Evolutionary conservation across 1,284 basidiomycete species (phyloP).

Genomic region (Mycena sp.): DNA sequence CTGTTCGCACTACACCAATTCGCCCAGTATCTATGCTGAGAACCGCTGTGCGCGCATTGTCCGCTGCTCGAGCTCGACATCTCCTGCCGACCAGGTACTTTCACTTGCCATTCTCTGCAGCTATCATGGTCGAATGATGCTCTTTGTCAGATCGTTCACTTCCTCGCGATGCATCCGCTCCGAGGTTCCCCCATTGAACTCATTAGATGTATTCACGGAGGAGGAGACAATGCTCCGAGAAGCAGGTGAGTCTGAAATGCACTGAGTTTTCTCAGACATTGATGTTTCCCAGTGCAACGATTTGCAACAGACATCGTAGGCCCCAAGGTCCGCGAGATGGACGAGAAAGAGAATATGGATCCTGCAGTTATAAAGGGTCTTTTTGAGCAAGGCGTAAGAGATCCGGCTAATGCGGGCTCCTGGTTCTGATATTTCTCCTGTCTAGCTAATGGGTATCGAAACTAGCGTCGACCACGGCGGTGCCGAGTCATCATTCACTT

Average conservation of each 20-base stretch:
- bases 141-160: constrained; percentile 48
- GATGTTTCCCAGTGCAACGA: constrained; percentile 69
- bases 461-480: constrained; percentile 88
- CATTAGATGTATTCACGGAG: constrained; percentile 86
- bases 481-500: constrained; percentile 91
- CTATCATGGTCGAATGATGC: neutral
- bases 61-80: constrained; percentile 5
- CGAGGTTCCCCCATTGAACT: constrained; percentile 55
- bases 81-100: constrained; percentile 12
- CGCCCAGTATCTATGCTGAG: too few species aligned
- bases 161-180: constrained; percentile 48
- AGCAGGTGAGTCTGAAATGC: constrained; percentile 70
- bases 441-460: constrained; percentile 97
- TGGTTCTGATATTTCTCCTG: neutral
- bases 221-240: constrained; percentile 94
- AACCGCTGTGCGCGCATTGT: too few species aligned
- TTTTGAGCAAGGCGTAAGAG: constrained; percentile 93
- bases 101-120: neutral
- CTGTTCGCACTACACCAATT: too few species aligned
- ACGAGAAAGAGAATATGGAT: constrained; percentile 98
- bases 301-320: constrained; percentile 92
- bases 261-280: neutral
- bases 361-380: constrained; percentile 87
- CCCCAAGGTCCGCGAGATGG: constrained; percentile 96
- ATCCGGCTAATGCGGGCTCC: constrained; percentile 3